A percentile compares a stretch with the other conserved stretches of the same genome.
Evolutionary conservation across 257 asterid genomes (phyloP).

Genomic region (Buddleja alternifolia): DNA sequence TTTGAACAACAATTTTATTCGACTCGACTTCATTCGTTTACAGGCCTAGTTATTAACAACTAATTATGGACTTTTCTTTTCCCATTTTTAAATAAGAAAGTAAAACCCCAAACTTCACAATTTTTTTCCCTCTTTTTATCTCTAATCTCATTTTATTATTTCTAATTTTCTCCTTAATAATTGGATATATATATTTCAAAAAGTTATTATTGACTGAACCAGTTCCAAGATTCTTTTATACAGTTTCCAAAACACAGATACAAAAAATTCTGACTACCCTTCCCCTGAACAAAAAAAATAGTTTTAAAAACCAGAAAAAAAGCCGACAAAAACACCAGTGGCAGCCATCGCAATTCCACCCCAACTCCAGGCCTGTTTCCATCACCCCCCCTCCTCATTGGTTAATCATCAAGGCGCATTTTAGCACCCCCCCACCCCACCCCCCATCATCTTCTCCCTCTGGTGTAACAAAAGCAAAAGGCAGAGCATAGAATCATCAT

Average conservation of each 20-base stretch:
- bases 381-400: constrained; percentile 46
- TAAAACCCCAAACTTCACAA: no score
- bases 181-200: background rate
- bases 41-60: no score
- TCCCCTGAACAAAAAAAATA: constrained; percentile 39
- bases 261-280: constrained; percentile 40
- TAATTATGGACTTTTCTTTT: no score
- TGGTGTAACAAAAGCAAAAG: constrained; percentile 30
- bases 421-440: constrained; percentile 49
- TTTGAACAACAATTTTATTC: no score
- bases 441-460: constrained; percentile 41
- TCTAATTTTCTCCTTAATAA: background rate
- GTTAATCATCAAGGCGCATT: constrained; percentile 67
- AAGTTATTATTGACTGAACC: constrained; percentile 39
- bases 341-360: constrained; percentile 59
- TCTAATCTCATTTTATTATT: background rate
- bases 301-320: constrained; percentile 38
- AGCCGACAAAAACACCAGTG: constrained; percentile 45
- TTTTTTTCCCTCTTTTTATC: no score
- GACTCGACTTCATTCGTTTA: no score
- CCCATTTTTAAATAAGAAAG: no score
- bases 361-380: constrained; percentile 46
- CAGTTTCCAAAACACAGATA: constrained; percentile 46
- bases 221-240: constrained; percentile 54
- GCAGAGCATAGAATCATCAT: constrained; percentile 46